A percentile compares a stretch with the other conserved stretches of the same genome.
phyloP scores from a whole-genome alignment of 106 monocot genomes.

The Cymbidium sinense region DNA sequence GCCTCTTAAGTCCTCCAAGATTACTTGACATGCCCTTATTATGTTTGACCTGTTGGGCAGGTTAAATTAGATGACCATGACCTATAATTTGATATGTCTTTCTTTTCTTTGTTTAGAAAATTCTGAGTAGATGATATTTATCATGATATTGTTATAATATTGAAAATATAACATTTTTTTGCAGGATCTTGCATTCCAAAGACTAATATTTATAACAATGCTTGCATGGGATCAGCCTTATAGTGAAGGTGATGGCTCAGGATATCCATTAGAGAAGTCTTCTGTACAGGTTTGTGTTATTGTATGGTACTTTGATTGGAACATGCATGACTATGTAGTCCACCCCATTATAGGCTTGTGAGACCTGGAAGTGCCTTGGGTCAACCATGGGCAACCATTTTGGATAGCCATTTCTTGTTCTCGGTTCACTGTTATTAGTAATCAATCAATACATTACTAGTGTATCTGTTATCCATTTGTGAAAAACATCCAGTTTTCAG shows the following conservation, averaged over 20 bases:
- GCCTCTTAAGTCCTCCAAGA: no score
- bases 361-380: not conserved
- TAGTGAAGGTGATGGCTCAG: conserved; percentile 22
- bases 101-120: not conserved
- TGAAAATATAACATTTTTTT: conserved; percentile 2
- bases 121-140: not conserved
- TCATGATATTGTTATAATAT: not conserved
- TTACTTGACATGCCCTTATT: no score
- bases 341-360: not conserved
- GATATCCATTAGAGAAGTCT: conserved; percentile 33
- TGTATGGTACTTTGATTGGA: not conserved
- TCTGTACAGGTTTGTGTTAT: conserved; percentile 57
- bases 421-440: not conserved
- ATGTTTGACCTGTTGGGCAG: no score
- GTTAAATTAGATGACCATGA: not conserved
- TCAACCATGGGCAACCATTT: not conserved
- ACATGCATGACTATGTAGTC: not conserved
- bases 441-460: not conserved
- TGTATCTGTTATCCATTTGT: not conserved
- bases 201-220: conserved; percentile 95
- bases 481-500: not conserved
- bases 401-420: not conserved
- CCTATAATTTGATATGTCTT: not conserved
- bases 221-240: conserved; percentile 97
- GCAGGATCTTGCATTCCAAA: conserved; percentile 93